phyloP scores from a whole-genome alignment of 345 rosid species.

The Salix purpurea region DNA sequence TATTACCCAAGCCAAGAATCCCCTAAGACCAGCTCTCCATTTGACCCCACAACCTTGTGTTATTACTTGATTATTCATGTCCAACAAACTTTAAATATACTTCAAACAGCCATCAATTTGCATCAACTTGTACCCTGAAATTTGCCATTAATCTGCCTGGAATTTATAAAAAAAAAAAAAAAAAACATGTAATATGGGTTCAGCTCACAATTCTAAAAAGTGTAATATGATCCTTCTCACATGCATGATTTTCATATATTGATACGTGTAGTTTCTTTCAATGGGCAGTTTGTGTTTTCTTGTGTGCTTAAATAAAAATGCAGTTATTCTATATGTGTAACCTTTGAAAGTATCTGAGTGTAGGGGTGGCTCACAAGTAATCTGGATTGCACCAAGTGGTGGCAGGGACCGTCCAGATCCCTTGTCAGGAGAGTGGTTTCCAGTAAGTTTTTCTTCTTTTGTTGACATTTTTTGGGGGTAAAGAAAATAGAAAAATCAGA shows the following conservation, averaged over 20 bases:
- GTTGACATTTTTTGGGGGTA: not conserved
- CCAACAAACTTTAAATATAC: too few species aligned
- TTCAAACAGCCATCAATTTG: too few species aligned
- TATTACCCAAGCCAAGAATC: too few species aligned
- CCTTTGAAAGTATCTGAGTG: constrained; percentile 13
- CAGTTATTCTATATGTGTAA: not conserved
- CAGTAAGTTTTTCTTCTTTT: constrained; percentile 46
- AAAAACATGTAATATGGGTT: too few species aligned
- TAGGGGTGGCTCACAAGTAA: constrained; percentile 78
- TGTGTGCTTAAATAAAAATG: constrained; percentile 1
- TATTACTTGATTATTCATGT: too few species aligned
- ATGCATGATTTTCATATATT: not conserved
- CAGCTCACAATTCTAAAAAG: too few species aligned
- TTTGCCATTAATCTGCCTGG: too few species aligned
- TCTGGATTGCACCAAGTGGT: constrained; percentile 99
- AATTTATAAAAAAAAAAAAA: too few species aligned
- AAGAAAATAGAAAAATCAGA: too few species aligned
- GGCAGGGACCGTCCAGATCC: constrained; percentile 97
- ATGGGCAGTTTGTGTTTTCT: not conserved
- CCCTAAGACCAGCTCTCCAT: too few species aligned
- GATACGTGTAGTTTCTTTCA: not conserved
- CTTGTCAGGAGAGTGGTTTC: constrained; percentile 69
- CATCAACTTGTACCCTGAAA: too few species aligned
- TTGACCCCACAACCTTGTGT: too few species aligned
- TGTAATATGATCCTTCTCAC: not conserved